Evolutionary conservation across 441 rosid genomes (phyloP), one percentile per base, ranked within the genome.

Genomic region (Gossypium laxum): DNA sequence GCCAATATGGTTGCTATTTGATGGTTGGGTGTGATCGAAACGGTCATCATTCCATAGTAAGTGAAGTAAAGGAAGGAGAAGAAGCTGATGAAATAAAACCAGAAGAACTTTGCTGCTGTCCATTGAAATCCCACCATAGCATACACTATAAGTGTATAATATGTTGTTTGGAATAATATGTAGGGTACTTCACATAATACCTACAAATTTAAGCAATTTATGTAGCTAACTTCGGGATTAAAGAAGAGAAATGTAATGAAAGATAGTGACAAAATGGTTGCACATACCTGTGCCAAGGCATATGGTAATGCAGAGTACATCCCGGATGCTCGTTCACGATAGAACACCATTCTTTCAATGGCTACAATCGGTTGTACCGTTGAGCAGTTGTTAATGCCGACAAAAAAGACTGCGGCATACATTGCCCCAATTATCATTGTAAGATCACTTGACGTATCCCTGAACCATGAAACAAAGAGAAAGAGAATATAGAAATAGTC

Each of bases 31-130:
- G 97, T 87, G 38, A 94, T 64, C 63, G 97, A 73, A 22, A 89
- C 97, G 0, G 93, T 78, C 99, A 94, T 92, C 99, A 94, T 94
- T 47, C 97, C 98, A 0, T 92, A 94, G 81, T 89, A 94, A 26
- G 98, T 89, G 86, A 89, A 94, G 94, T 89, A 90, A 43, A 94
- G 91, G 82, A 92, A 94, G 41, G 98, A 83, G 81, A 89, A 80
- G 81, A 90, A 94, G 24, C 82, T 76, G 69, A 90, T 69, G 22
- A 88, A 88, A 83, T 68, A 92, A 80, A 94, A 94, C 98, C 98
- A 90, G 68, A 84, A 87, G 86, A 92, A 92, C 67, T 94, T 94
- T 32, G 74, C 84, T 0, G 69, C 81, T 1, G 87, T 83, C 99
- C 99, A 92, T 69, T 90, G 80, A n/a, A 92, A 94, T 61, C 86